Evolutionary conservation across 257 asterid genomes (phyloP).

Genomic region (Leptodermis oblonga): DNA sequence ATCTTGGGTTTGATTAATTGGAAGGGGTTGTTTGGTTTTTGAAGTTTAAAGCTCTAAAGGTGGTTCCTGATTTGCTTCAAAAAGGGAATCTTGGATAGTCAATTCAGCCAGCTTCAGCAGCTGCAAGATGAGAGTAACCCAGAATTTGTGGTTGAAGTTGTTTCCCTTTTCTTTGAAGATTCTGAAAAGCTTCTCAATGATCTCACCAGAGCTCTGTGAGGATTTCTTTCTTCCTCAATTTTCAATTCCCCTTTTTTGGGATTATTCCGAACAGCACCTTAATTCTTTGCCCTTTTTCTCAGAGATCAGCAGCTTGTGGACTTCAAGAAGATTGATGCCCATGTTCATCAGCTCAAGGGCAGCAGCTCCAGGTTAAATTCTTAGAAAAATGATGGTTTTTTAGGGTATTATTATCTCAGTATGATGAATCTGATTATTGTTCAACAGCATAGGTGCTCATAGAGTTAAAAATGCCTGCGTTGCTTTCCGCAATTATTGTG

Average conservation of each 20-base stretch:
- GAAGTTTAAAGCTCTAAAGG: background rate
- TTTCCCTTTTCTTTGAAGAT: conserved; percentile 78
- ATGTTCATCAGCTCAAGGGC: conserved; percentile 87
- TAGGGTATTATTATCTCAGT: no score
- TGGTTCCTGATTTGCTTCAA: conserved; percentile 14
- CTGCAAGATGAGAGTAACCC: conserved; percentile 93
- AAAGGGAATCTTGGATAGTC: conserved; percentile 77
- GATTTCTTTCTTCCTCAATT: conserved; percentile 4
- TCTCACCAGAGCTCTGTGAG: conserved; percentile 65
- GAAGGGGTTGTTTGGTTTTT: background rate
- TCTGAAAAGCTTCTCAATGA: conserved; percentile 73
- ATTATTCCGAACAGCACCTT: background rate
- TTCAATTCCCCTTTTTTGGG: background rate
- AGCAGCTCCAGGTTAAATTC: conserved; percentile 76
- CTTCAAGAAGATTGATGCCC: conserved; percentile 73
- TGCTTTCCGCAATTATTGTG: conserved; percentile 60
- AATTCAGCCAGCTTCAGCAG: conserved; percentile 69
- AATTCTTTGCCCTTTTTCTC: conserved; percentile 10
- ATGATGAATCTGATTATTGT: background rate
- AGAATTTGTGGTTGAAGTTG: conserved; percentile 73
- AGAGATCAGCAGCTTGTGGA: conserved; percentile 64
- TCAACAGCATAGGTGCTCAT: conserved; percentile 73
- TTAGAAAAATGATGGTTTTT: background rate
- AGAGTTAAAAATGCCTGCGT: conserved; percentile 63
- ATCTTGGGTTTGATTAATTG: background rate